Percentiles rank a stretch among this genome's conserved stretches.
Conservation (phyloP, 2,329 filamentous ascomycete genomes). For the Penicillium sp. region DNA sequence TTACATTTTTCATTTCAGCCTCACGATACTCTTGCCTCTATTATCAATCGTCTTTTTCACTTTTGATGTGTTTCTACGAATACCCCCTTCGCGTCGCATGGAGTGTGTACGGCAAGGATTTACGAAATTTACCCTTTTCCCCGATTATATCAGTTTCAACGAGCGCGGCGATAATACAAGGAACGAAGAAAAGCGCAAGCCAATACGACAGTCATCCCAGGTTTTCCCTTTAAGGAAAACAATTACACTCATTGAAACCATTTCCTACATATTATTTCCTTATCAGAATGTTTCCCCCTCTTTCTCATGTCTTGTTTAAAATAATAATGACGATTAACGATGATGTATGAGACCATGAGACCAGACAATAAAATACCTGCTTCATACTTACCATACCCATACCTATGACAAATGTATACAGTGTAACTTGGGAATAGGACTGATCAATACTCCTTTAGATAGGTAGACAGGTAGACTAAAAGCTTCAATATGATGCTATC, state of each 20-base stretch:
- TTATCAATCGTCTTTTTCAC: background rate
- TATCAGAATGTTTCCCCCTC: constrained; percentile 7
- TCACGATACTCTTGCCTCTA: background rate
- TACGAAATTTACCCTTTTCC: constrained; percentile 2
- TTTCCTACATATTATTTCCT: constrained; percentile 7
- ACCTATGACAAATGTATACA: background rate
- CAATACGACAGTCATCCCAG: constrained; percentile 8
- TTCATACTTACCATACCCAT: background rate
- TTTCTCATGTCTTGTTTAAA: background rate
- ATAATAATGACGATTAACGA: background rate
- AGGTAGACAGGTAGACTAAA: too few species aligned
- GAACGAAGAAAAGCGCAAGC: constrained; percentile 4
- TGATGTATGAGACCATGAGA: background rate
- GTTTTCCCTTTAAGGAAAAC: background rate
- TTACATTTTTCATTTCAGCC: background rate
- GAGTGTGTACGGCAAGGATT: constrained; percentile 13
- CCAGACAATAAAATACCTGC: background rate
- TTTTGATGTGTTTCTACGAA: constrained; percentile 4
- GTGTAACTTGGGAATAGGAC: background rate
- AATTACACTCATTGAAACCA: background rate
- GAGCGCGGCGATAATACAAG: constrained; percentile 10
- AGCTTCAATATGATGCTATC: background rate
- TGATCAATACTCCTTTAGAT: background rate
- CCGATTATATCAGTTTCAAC: background rate
- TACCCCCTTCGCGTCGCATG: constrained; percentile 15